A percentile compares a stretch with the other conserved stretches of the same genome.
These are phyloP conservation scores for Monosporascus sp. DNA, from an alignment of 2,329 filamentous ascomycete species.

Conservation along the genomic window DNA sequence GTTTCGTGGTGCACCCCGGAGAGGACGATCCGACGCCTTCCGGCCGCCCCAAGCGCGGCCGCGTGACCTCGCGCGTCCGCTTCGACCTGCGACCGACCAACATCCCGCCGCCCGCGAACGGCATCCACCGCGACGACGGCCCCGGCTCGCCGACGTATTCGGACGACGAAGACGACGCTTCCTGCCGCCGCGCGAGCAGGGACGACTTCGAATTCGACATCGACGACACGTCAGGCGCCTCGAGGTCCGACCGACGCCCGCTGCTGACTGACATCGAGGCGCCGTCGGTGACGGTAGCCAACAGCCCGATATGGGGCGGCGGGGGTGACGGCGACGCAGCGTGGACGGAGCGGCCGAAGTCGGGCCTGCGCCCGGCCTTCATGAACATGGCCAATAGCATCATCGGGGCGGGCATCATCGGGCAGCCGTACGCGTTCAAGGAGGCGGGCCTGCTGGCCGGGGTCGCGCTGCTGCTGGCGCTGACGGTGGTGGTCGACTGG, in stretches of 20 bases:
- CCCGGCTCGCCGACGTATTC: conserved; percentile 16
- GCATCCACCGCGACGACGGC: conserved; percentile 3
- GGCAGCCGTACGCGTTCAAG: conserved; percentile 91
- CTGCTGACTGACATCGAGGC: conserved; percentile 69
- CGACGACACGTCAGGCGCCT: conserved; percentile 28
- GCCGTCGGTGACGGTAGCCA: conserved; percentile 62
- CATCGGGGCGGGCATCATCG: conserved; percentile 71
- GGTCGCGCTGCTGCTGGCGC: conserved; percentile 65
- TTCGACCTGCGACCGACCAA: conserved; percentile 43
- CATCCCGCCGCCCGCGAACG: conserved; percentile 24
- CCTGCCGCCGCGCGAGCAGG: not conserved
- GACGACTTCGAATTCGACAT: conserved; percentile 36
- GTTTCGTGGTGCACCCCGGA: conserved; percentile 20
- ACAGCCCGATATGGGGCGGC: conserved; percentile 34
- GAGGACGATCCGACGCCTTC: conserved; percentile 7
- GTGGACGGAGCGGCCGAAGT: conserved; percentile 68
- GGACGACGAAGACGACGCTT: conserved; percentile 8
- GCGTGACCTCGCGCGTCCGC: conserved; percentile 57
- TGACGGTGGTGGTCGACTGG: conserved; percentile 91
- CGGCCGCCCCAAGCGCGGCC: conserved; percentile 25
- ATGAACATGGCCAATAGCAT: conserved; percentile 99
- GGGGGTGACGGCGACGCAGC: conserved; percentile 36
- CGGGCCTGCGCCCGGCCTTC: conserved; percentile 79
- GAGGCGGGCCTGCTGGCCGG: conserved; percentile 86
- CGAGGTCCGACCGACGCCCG: conserved; percentile 50